Evolutionary conservation across 768 basidiomycete genomes (phyloP).

Genomic region (Auricularia auricula-judae): DNA sequence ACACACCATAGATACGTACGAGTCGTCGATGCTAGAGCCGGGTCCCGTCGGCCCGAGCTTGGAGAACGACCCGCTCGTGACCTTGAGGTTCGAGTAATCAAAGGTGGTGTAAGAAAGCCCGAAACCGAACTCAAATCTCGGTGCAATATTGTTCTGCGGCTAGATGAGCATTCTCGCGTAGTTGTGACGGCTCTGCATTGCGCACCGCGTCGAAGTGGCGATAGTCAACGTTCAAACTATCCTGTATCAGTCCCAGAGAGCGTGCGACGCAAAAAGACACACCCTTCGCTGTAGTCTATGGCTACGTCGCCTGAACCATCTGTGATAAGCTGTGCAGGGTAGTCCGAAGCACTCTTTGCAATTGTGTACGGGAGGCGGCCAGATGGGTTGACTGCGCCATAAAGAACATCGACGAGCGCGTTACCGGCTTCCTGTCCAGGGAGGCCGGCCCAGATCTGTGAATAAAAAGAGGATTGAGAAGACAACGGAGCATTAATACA

Average conservation of each 20-base stretch:
- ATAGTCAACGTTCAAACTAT: slow-evolving; percentile 41
- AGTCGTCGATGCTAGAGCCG: slow-evolving; percentile 42
- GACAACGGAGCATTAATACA: no score
- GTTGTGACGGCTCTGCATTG: no score
- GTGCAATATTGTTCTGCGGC: slow-evolving; percentile 23
- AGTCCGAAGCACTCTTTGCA: slow-evolving; percentile 23
- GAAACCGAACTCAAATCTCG: slow-evolving; percentile 41
- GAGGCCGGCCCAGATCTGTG: slow-evolving; percentile 39
- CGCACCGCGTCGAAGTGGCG: slow-evolving; percentile 38
- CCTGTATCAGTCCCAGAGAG: slow-evolving; percentile 37
- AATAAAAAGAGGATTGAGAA: not conserved
- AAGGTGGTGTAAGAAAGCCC: slow-evolving; percentile 50
- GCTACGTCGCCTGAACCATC: slow-evolving; percentile 16
- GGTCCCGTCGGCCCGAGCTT: slow-evolving; percentile 26
- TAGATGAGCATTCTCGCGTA: slow-evolving; percentile 4
- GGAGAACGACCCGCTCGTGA: slow-evolving; percentile 20
- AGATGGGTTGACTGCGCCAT: slow-evolving; percentile 62
- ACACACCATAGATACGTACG: slow-evolving; percentile 19
- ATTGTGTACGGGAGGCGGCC: slow-evolving; percentile 30
- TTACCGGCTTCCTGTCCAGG: slow-evolving; percentile 69
- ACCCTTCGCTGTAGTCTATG: slow-evolving; percentile 14
- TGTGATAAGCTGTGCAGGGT: slow-evolving; percentile 24
- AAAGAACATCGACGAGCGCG: slow-evolving; percentile 63
- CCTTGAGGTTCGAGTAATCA: slow-evolving; percentile 33
- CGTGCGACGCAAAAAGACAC: slow-evolving; percentile 13